Evolutionary conservation across 306 rosid species (phyloP).

Genomic region (Erythrophleum fordii): DNA sequence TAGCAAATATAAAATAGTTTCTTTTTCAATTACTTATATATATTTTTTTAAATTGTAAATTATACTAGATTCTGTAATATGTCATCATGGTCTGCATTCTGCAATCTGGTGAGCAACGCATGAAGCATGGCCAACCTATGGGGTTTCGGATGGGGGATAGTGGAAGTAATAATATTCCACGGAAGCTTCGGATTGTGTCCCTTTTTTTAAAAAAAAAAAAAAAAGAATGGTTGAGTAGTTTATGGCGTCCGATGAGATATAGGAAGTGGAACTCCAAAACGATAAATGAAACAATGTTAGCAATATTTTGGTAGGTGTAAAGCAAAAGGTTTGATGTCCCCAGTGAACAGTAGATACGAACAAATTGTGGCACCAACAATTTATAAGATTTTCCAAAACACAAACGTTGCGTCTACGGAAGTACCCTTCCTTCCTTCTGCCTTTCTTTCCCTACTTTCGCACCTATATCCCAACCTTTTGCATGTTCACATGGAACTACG

Average conservation of each 20-base stretch:
- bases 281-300: too few species aligned
- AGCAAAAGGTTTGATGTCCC: neutral
- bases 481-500: neutral
- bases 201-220: too few species aligned
- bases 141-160: too few species aligned
- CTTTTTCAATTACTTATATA: neutral
- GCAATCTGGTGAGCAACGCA: too few species aligned
- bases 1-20: neutral
- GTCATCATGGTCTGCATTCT: neutral
- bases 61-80: neutral
- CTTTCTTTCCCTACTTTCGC: neutral
- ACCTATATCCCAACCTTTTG: neutral
- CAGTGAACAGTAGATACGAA: neutral
- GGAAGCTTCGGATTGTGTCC: too few species aligned
- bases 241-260: too few species aligned
- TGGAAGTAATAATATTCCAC: too few species aligned
- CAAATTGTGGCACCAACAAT: neutral
- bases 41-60: neutral
- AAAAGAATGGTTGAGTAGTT: too few species aligned
- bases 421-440: neutral
- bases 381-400: neutral
- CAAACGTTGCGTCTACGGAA: slow-evolving; percentile 10
- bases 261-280: too few species aligned
- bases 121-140: too few species aligned
- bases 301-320: too few species aligned